These are phyloP conservation scores for Pholiota molesta DNA, from an alignment of 768 basidiomycete genomes.

Conservation along the genomic window DNA sequence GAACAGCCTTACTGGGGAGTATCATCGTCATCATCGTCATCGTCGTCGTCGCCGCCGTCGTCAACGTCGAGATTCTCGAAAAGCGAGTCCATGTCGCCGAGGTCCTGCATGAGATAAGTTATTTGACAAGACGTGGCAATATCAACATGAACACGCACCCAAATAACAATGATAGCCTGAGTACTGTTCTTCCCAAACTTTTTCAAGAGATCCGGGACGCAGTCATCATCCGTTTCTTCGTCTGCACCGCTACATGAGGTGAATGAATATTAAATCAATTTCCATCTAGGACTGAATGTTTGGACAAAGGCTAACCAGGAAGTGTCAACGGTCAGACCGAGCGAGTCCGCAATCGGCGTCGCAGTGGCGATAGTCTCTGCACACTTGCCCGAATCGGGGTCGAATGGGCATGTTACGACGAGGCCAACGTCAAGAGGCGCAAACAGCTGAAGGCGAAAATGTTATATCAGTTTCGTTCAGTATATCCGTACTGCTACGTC, in stretches of 20 bases:
- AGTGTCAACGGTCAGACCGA: conserved; percentile 23
- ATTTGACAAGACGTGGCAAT: background rate
- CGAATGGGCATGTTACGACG: conserved; percentile 25
- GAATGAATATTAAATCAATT: background rate
- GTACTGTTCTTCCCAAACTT: conserved; percentile 26
- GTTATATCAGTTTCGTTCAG: background rate
- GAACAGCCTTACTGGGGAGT: conserved; percentile 20
- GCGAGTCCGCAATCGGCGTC: conserved; percentile 21
- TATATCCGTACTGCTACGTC: no score
- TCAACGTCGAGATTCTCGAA: conserved; percentile 27
- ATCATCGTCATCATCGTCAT: conserved; percentile 20
- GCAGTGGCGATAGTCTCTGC: conserved; percentile 24
- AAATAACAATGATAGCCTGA: conserved; percentile 25
- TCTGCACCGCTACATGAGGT: conserved; percentile 19
- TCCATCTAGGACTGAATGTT: no score
- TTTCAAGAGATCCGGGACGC: conserved; percentile 23
- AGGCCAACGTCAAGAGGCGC: conserved; percentile 23
- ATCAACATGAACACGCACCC: conserved; percentile 17
- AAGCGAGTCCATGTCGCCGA: conserved; percentile 20
- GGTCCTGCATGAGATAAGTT: conserved; percentile 19
- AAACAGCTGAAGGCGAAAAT: conserved; percentile 13
- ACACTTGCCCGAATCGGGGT: conserved; percentile 24
- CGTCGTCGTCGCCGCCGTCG: conserved; percentile 16
- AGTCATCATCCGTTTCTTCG: conserved; percentile 27
- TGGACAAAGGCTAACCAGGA: conserved; percentile 20